A percentile compares a stretch with the other conserved stretches of the same genome.
phyloP scores from a whole-genome alignment of 129 eudicot genomes.

The Artemisia argyi region DNA sequence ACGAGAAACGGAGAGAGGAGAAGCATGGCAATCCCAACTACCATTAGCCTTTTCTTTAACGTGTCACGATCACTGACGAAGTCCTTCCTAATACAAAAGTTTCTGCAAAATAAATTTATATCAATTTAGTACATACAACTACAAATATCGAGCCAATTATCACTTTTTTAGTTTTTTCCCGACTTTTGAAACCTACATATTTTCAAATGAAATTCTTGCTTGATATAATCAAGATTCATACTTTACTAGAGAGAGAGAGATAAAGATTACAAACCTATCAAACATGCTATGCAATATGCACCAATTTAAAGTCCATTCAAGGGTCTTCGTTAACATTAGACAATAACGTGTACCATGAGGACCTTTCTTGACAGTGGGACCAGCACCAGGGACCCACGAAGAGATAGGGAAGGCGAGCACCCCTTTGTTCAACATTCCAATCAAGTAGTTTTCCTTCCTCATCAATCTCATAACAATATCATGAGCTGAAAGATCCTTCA shows the following conservation, averaged over 20 bases:
- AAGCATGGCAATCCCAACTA: constrained; percentile 76
- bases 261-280: constrained; percentile 49
- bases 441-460: constrained; percentile 92
- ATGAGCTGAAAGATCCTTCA: constrained; percentile 84
- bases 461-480: constrained; percentile 82
- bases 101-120: constrained; percentile 41
- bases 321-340: constrained; percentile 78
- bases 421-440: constrained; percentile 92
- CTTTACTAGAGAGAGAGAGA: constrained; percentile 5
- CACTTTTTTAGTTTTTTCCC: background rate
- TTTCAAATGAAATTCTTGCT: background rate
- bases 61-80: constrained; percentile 62
- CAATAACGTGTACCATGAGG: constrained; percentile 48
- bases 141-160: background rate
- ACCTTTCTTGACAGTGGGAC: constrained; percentile 52
- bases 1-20: constrained; percentile 85
- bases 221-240: constrained; percentile 1
- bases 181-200: no score
- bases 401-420: constrained; percentile 79
- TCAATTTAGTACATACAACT: constrained; percentile 2
- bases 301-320: constrained; percentile 95
- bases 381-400: constrained; percentile 81
- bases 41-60: constrained; percentile 68
- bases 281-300: constrained; percentile 89
- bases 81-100: constrained; percentile 61